Conservation (phyloP, 805 yeast genomes). For the Wickerhamiella bombiphila region DNA sequence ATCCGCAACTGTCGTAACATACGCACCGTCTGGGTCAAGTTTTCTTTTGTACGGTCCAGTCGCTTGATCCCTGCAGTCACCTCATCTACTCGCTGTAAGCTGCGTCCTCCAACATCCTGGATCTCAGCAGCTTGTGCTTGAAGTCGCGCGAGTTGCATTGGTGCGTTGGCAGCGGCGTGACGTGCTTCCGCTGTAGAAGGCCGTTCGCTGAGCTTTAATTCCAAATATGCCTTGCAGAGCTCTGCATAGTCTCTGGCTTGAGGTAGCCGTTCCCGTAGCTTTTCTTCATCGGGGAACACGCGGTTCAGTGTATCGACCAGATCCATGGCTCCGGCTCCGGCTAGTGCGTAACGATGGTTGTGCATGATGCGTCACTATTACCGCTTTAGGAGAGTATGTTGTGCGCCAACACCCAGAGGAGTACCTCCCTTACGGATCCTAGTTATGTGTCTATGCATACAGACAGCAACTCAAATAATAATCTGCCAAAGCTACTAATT, state of each 20-base stretch:
- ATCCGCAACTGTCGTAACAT: constrained; percentile 75
- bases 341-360: too few relatives aligned
- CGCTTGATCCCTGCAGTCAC: constrained; percentile 68
- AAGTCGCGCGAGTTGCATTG: constrained; percentile 24
- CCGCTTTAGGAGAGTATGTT: too few relatives aligned
- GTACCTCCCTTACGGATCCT: too few relatives aligned
- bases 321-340: too few relatives aligned
- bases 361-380: too few relatives aligned
- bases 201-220: constrained; percentile 29
- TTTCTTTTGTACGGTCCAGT: constrained; percentile 70
- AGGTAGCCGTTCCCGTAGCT: constrained; percentile 35
- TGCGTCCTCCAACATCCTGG: constrained; percentile 11
- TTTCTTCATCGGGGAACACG: constrained; percentile 37
- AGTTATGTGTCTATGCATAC: too few relatives aligned
- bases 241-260: constrained; percentile 36
- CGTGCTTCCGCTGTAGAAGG: constrained; percentile 25
- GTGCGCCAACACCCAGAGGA: too few relatives aligned
- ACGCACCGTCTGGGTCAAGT: constrained; percentile 72
- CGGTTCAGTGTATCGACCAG: constrained; percentile 39
- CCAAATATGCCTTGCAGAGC: constrained; percentile 36
- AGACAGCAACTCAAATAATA: too few relatives aligned
- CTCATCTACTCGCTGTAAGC: constrained; percentile 13
- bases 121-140: constrained; percentile 7
- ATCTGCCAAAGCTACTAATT: too few relatives aligned
- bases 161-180: constrained; percentile 17